Evolutionary conservation across 192 early-diverging fungal genomes (phyloP), one percentile per base, ranked within the genome.

Genomic region (Umbelopsis vinacea): DNA sequence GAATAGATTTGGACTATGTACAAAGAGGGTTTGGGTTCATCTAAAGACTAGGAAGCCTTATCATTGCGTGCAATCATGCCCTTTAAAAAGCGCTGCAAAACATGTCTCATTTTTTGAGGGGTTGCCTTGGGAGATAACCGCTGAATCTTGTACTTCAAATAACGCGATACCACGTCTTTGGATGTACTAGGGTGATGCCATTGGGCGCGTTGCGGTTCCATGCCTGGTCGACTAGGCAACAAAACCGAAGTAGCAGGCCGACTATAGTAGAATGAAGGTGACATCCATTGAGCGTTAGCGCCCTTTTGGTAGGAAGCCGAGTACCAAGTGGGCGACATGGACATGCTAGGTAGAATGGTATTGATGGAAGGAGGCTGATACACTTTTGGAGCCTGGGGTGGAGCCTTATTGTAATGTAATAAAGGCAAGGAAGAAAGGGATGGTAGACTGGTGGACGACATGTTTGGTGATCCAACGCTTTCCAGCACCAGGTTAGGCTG

Each of bases 291-390:
- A 6, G 48, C 52, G 2, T 78, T 50, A 17, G 60, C 52, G 38
- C 67, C 73, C 33, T 78, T 78, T 71, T 78, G 76, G 47, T 68
- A 69, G 0, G 76, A 78, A 21, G 76, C 72, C 26, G 72, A 70
- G 52, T 78, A 78, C 72, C 72, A 78, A 2, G 76, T 70, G n/a
- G 76, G 76, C 22, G 76, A 78, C 76, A 78, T 78, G 14, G 68
- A 67, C 69, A 73, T 71, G 52, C 72, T 74, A 6, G 76, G 76
- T 24, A 78, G 60, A 7, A 71, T 71, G 6, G 68, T 48, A 46
- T 73, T 73, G 1, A 72, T 52, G 43, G 68, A 72, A 24, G 71
- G 54, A 46, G 76, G 76, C 48, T 77, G 53, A 35, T 77, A 77
- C 21, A 70, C 57, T 17, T 71, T 21, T 6, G 76, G 69, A 17